These are phyloP conservation scores for Corylus avellana DNA, from an alignment of 306 rosid genomes.

Conservation along the genomic window DNA sequence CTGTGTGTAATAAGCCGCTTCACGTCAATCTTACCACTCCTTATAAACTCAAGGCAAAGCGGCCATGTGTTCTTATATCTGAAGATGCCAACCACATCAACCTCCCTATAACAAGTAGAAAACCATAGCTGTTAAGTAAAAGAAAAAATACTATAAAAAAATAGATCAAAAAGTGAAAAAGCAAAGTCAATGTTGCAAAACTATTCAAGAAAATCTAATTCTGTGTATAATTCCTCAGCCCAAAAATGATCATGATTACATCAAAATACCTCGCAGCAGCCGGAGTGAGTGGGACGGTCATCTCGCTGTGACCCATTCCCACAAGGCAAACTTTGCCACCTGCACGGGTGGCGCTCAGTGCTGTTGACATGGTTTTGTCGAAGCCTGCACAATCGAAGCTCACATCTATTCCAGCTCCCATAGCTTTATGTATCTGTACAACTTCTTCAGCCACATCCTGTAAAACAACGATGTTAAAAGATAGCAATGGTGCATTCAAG, in stretches of 20 bases:
- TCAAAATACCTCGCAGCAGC: conserved; percentile 71
- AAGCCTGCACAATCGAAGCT: conserved; percentile 89
- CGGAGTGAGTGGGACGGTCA: conserved; percentile 83
- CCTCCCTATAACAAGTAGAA: conserved; percentile 57
- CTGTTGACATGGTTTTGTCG: conserved; percentile 83
- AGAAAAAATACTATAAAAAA: neutral
- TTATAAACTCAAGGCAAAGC: conserved; percentile 76
- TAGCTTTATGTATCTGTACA: conserved; percentile 50
- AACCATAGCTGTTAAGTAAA: neutral
- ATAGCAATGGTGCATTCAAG: conserved; percentile 8
- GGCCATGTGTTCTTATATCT: conserved; percentile 97
- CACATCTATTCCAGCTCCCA: conserved; percentile 61
- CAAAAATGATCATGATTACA: neutral
- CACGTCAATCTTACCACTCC: conserved; percentile 80
- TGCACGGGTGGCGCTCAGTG: conserved; percentile 64
- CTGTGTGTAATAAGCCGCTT: conserved; percentile 87
- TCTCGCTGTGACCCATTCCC: conserved; percentile 77
- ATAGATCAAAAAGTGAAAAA: neutral
- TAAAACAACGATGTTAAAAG: conserved; percentile 6
- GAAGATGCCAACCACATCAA: conserved; percentile 80
- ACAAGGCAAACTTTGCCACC: conserved; percentile 93
- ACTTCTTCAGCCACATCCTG: conserved; percentile 78
- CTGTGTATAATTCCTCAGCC: neutral
- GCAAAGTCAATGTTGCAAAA: neutral
- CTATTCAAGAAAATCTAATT: neutral